These are phyloP conservation scores for Porcisia hertigi DNA, from an alignment of 208 protist species.

Conservation along the genomic window DNA sequence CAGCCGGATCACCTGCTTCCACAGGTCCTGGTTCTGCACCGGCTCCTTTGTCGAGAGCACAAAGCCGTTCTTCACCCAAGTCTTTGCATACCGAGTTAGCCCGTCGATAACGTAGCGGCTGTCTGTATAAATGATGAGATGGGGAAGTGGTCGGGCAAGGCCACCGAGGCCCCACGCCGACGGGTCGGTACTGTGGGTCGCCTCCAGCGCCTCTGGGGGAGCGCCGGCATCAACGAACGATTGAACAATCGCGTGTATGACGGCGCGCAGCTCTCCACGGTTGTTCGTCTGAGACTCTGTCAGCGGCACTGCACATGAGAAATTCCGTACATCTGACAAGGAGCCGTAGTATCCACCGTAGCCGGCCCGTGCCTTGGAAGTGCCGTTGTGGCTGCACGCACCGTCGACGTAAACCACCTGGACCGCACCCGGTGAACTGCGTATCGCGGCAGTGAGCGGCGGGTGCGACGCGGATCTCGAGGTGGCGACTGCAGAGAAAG, in stretches of 20 bases:
- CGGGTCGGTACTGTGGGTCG: slow-evolving; percentile 7
- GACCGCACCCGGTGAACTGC: neutral
- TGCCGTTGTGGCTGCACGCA: slow-evolving; percentile 76
- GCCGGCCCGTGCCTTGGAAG: slow-evolving; percentile 43
- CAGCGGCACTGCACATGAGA: slow-evolving; percentile 52
- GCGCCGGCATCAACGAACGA: slow-evolving; percentile 39
- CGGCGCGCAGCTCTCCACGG: slow-evolving; percentile 72
- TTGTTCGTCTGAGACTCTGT: slow-evolving; percentile 85
- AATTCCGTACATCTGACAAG: slow-evolving; percentile 62
- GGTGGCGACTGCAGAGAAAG: neutral
- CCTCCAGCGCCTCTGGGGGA: slow-evolving; percentile 1
- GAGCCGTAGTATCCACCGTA: slow-evolving; percentile 84
- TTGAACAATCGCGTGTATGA: slow-evolving; percentile 74
- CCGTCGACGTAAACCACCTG: slow-evolving; percentile 84
- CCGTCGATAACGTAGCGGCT: slow-evolving; percentile 82
- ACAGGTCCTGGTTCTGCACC: slow-evolving; percentile 75
- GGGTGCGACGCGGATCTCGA: neutral
- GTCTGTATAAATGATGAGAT: slow-evolving; percentile 71
- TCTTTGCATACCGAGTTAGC: slow-evolving; percentile 44
- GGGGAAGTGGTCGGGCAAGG: slow-evolving; percentile 29
- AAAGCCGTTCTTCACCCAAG: slow-evolving; percentile 68
- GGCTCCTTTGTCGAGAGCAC: slow-evolving; percentile 35
- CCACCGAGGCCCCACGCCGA: slow-evolving; percentile 6
- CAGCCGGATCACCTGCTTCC: slow-evolving; percentile 45
- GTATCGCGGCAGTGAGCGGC: neutral